Percentiles rank a stretch among this genome's conserved stretches.
phyloP scores from a whole-genome alignment of 371 early-diverging fungal species.

The Gilbertella persicaria region DNA sequence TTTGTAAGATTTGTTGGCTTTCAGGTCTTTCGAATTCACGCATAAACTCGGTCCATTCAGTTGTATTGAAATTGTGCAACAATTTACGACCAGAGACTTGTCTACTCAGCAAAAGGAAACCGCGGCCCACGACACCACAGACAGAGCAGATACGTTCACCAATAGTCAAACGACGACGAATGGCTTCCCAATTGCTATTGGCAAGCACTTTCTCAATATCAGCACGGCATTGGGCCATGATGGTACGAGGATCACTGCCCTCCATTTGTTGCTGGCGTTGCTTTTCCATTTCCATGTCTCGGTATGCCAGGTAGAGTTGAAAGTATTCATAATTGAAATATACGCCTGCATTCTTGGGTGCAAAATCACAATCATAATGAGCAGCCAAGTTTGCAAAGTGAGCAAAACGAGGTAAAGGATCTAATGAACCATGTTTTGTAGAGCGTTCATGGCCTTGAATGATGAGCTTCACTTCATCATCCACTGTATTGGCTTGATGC shows the following conservation, averaged over 20 bases:
- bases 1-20: slow-evolving; percentile 35
- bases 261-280: slow-evolving; percentile 32
- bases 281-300: slow-evolving; percentile 42
- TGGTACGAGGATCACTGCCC: slow-evolving; percentile 34
- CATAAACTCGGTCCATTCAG: slow-evolving; percentile 52
- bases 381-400: slow-evolving; percentile 51
- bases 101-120: slow-evolving; percentile 45
- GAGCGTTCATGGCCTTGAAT: slow-evolving; percentile 43
- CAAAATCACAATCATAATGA: slow-evolving; percentile 52
- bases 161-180: slow-evolving; percentile 52
- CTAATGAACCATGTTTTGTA: slow-evolving; percentile 34
- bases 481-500: slow-evolving; percentile 48
- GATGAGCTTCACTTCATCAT: slow-evolving; percentile 40
- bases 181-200: slow-evolving; percentile 56
- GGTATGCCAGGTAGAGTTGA: slow-evolving; percentile 47
- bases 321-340: slow-evolving; percentile 54
- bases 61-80: slow-evolving; percentile 52
- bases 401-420: slow-evolving; percentile 46
- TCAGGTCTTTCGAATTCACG: slow-evolving; percentile 45
- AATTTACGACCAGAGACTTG: slow-evolving; percentile 55
- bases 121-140: slow-evolving; percentile 42
- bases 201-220: slow-evolving; percentile 51
- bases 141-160: slow-evolving; percentile 53
- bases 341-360: slow-evolving; percentile 53
- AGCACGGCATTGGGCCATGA: slow-evolving; percentile 43